phyloP scores from a whole-genome alignment of 2,329 filamentous ascomycete genomes.

The Gaeumannomyces sp. region DNA sequence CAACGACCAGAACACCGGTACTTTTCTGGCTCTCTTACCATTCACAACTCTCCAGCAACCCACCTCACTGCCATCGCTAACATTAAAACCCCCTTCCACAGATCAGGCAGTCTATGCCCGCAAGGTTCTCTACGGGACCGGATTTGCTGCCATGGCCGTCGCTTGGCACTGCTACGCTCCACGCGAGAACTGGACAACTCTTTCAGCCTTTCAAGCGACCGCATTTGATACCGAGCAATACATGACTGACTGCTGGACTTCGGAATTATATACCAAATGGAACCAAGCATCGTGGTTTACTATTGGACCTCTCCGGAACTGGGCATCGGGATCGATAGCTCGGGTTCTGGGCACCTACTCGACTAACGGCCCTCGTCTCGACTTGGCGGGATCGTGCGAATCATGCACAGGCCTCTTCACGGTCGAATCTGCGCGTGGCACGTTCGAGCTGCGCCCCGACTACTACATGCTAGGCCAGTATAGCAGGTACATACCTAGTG shows the following conservation, averaged over 20 bases:
- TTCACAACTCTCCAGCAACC: not conserved
- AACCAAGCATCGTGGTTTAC: constrained; percentile 35
- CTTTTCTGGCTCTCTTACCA: constrained; percentile 22
- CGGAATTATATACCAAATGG: constrained; percentile 28
- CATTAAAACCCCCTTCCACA: constrained; percentile 1
- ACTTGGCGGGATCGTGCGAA: constrained; percentile 31
- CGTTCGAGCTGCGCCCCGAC: constrained; percentile 39
- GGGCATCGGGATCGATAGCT: constrained; percentile 36
- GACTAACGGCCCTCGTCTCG: constrained; percentile 35
- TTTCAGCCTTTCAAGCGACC: constrained; percentile 32
- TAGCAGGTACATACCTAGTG: constrained; percentile 39
- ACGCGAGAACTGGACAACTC: constrained; percentile 28
- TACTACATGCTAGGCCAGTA: constrained; percentile 51
- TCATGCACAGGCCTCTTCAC: constrained; percentile 47
- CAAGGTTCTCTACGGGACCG: constrained; percentile 29
- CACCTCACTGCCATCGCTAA: not conserved
- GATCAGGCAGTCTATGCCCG: constrained; percentile 30
- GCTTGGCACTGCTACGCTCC: constrained; percentile 38
- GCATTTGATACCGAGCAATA: constrained; percentile 35
- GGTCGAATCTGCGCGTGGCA: constrained; percentile 39
- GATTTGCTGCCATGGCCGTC: constrained; percentile 25
- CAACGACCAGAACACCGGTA: constrained; percentile 33
- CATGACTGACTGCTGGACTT: constrained; percentile 44
- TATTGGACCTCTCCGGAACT: constrained; percentile 43
- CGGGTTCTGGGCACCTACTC: constrained; percentile 39